Evolutionary conservation across 1,139 yeast genomes (phyloP), one percentile per base, ranked within the genome.

Genomic region (Lodderomyces oxycetoniae): DNA sequence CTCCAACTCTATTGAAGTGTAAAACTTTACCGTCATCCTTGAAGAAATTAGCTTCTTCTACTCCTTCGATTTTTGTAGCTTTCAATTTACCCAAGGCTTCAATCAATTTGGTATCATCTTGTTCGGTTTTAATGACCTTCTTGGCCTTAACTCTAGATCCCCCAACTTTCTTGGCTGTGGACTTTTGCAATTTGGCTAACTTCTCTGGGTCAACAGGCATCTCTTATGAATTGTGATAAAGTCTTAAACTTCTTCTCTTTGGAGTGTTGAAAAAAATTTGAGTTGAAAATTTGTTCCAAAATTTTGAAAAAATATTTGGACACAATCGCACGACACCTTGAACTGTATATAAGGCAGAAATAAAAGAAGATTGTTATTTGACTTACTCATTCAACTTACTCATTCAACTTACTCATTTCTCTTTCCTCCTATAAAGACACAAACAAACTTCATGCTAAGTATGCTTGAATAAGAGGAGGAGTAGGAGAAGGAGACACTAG

Each of bases 21-120:
- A 89, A 74, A 48, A 91, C 96, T 62, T 81, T 83, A 58, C 97
- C 96, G 65, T 89, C 96, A 49, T 88, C 95, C 68, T 74, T 84
- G 83, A 91, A 89, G 76, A 91, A 86, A 79, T 89, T 91, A 60
- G 95, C 97, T 72, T 89, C 96, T 62, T 87, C 95, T 53, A 91
- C 81, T 55, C 84, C 87, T 50, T 83, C 89, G 52, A 91, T 72
- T 55, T 88, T 83, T 65, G 83, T 86, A 49, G 91, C 94, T 67
- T 85, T 82, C 63, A 91, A 72, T 72, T 89, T 89, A 63, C 81
- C 84, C 65, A 91, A 75, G 52, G 94, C 79, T 52, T 82, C 86
- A 68, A 87, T 91, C 66, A 91, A 76, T 69, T 88, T 87, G 67
- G 89, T 74, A 72, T 88, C 93, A 53, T 85, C 94, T 53, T 79